Evolutionary conservation across 1,284 basidiomycete species (phyloP).

Genomic region (Agaricales sp.): DNA sequence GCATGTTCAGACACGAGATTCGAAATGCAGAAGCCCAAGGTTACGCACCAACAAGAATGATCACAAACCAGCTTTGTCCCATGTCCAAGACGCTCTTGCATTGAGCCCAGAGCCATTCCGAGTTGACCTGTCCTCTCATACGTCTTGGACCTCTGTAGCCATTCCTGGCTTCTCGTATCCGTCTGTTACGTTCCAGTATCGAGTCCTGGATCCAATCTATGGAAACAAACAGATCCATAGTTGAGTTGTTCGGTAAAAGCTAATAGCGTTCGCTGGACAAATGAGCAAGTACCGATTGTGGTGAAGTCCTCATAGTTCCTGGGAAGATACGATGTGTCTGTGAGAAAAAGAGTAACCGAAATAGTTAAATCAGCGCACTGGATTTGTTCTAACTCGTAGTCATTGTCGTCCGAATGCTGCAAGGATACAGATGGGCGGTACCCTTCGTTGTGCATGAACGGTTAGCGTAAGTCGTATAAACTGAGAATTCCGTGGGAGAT

Average conservation of each 20-base stretch:
- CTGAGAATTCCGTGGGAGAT: too few relatives aligned
- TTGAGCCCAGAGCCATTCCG: constrained; percentile 56
- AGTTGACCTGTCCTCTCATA: constrained; percentile 40
- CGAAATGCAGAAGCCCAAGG: background rate
- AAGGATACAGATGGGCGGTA: too few relatives aligned
- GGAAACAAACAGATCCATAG: constrained; percentile 3
- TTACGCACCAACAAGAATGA: constrained; percentile 74
- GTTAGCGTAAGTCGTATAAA: too few relatives aligned
- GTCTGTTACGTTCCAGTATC: constrained; percentile 73
- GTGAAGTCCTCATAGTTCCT: constrained; percentile 41
- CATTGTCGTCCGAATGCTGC: background rate
- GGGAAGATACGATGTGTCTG: background rate
- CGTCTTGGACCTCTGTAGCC: constrained; percentile 38
- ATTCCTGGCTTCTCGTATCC: constrained; percentile 46
- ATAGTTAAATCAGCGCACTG: background rate
- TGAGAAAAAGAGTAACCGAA: background rate
- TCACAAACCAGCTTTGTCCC: constrained; percentile 70
- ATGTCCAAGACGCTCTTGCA: constrained; percentile 48
- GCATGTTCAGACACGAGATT: constrained; percentile 4
- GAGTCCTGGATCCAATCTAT: constrained; percentile 94
- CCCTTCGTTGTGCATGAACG: too few relatives aligned
- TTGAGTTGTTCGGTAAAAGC: too few relatives aligned
- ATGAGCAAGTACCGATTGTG: constrained; percentile 58
- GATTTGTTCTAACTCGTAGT: background rate
- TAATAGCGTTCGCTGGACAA: background rate